These are phyloP conservation scores for Hyphopichia wangnamkhiaoensis DNA, from an alignment of 1,139 yeast genomes.

Conservation along the genomic window DNA sequence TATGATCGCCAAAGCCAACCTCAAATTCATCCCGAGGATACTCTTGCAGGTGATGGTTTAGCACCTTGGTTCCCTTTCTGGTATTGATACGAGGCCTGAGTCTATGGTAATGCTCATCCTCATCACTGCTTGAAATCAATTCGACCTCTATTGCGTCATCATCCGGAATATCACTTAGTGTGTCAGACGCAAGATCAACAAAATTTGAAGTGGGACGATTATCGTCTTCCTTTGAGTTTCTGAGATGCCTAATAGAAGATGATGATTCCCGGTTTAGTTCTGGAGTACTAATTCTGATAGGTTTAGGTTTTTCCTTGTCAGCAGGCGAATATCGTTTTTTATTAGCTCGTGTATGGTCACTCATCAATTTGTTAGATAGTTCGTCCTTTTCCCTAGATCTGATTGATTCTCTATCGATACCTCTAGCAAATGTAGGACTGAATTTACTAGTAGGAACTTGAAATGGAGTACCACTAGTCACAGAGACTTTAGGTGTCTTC, in stretches of 20 bases:
- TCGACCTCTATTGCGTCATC: conserved; percentile 1
- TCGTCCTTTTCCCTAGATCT: background rate
- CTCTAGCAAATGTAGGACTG: too few relatives aligned
- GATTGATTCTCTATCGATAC: too few relatives aligned
- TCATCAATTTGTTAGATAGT: background rate
- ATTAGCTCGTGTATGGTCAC: background rate
- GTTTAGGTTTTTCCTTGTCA: background rate
- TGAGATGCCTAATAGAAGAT: too few relatives aligned
- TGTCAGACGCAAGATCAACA: conserved; percentile 1
- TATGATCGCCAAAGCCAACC: too few relatives aligned
- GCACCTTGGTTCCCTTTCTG: too few relatives aligned
- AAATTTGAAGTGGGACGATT: background rate
- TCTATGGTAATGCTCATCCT: background rate
- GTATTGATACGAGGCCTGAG: too few relatives aligned
- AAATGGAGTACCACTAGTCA: background rate
- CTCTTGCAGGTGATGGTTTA: too few relatives aligned
- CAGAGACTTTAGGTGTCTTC: background rate
- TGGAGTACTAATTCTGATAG: background rate
- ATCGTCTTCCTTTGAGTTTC: too few relatives aligned
- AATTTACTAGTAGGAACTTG: too few relatives aligned
- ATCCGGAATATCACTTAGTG: conserved; percentile 1
- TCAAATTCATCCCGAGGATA: too few relatives aligned
- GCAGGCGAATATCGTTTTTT: background rate
- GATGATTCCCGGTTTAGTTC: background rate
- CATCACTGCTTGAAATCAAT: conserved; percentile 2